Conservation (phyloP, 768 basidiomycete genomes). For the Rhizopogon sp. region DNA sequence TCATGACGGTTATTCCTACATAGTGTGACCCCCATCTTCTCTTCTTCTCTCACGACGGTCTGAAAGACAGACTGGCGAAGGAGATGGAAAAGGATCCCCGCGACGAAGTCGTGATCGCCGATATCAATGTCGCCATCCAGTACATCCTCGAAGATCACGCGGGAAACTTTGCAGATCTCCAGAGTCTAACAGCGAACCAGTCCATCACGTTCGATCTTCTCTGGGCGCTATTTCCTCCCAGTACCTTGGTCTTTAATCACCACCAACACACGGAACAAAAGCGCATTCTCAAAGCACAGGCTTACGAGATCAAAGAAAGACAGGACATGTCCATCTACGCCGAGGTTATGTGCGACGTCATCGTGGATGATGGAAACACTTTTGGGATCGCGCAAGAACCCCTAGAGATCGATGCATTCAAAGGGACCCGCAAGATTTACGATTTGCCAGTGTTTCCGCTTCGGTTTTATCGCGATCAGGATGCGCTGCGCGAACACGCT, state of each 20-base stretch:
- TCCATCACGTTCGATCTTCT: conserved; percentile 27
- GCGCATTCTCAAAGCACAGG: background rate
- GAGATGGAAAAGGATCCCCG: conserved; percentile 10
- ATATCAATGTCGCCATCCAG: conserved; percentile 13
- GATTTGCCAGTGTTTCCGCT: background rate
- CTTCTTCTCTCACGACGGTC: conserved; percentile 10
- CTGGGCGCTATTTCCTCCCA: conserved; percentile 23
- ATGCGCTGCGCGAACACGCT: background rate
- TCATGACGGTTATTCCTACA: background rate
- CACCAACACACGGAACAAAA: background rate
- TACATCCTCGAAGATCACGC: conserved; percentile 13
- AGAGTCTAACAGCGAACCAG: conserved; percentile 4
- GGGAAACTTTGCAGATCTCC: conserved; percentile 8
- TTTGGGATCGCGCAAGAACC: background rate
- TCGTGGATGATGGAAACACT: background rate
- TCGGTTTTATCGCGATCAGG: background rate
- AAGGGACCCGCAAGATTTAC: background rate
- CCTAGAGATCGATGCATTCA: background rate
- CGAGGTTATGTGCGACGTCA: background rate
- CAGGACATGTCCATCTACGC: background rate
- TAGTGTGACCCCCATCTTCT: conserved; percentile 12
- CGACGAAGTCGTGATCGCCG: conserved; percentile 7
- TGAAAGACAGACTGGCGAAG: conserved; percentile 8
- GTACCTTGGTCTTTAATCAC: conserved; percentile 13
- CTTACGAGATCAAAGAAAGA: background rate